Conservation (phyloP, 2,329 filamentous ascomycete genomes). For the Fusarium domesticum region DNA sequence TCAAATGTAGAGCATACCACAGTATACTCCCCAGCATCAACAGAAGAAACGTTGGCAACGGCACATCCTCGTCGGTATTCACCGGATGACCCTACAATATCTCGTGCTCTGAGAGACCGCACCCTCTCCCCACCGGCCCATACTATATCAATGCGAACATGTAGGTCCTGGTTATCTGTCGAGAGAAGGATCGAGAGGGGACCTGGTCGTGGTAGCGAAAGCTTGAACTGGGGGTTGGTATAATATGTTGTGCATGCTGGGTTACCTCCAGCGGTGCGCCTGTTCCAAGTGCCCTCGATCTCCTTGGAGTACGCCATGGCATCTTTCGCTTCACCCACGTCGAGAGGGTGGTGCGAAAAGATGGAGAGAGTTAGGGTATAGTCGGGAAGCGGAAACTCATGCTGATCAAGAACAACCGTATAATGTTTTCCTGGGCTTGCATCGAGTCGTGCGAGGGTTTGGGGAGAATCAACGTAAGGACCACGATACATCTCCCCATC, state of each 20-base stretch:
- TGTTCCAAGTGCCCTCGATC: constrained; percentile 67
- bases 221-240: constrained; percentile 81
- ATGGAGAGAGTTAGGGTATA: constrained; percentile 88
- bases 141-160: constrained; percentile 81
- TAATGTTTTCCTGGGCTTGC: constrained; percentile 42
- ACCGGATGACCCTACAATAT: constrained; percentile 79
- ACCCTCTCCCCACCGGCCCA: constrained; percentile 74
- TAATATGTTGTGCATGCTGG: constrained; percentile 72
- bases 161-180: constrained; percentile 61
- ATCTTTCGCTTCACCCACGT: constrained; percentile 59
- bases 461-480: constrained; percentile 91
- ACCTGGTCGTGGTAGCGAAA: constrained; percentile 56
- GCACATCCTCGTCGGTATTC: constrained; percentile 83
- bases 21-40: constrained; percentile 76
- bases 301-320: constrained; percentile 58
- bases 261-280: constrained; percentile 80
- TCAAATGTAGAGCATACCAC: constrained; percentile 91
- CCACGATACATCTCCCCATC: constrained; percentile 70
- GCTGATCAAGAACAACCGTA: constrained; percentile 70
- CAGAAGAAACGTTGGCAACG: constrained; percentile 56
- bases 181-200: constrained; percentile 73
- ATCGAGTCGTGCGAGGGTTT: constrained; percentile 74
- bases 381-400: constrained; percentile 67
- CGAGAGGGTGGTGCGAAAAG: constrained; percentile 65
- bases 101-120: constrained; percentile 65